Conservation (phyloP, 108 stramenopile species). For the Nitzschia putrida region DNA sequence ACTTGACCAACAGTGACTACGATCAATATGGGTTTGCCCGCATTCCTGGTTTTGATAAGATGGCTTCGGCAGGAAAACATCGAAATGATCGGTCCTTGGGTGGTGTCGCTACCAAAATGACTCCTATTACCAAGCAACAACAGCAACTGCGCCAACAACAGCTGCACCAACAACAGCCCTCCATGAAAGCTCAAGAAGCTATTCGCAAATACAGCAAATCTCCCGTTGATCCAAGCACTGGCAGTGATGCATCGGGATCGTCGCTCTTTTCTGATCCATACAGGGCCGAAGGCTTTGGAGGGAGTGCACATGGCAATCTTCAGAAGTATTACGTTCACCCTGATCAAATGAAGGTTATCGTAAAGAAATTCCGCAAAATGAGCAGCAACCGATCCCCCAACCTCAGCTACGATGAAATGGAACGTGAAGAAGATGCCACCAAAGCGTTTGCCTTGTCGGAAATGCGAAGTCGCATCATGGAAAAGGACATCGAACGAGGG, state of each 20-base stretch:
- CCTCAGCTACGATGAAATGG: conserved; percentile 47
- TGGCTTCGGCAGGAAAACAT: conserved; percentile 38
- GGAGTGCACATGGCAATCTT: conserved; percentile 37
- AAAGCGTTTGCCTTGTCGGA: conserved; percentile 85
- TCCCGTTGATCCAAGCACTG: background rate
- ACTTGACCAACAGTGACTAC: conserved; percentile 48
- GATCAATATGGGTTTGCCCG: conserved; percentile 53
- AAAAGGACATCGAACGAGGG: conserved; percentile 86
- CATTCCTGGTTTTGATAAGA: conserved; percentile 44
- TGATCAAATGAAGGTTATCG: conserved; percentile 58
- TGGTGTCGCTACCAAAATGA: background rate
- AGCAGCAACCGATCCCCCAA: conserved; percentile 49
- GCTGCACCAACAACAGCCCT: background rate
- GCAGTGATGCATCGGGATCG: conserved; percentile 21
- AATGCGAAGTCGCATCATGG: conserved; percentile 90
- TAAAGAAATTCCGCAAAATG: conserved; percentile 72
- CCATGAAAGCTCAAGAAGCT: conserved; percentile 3
- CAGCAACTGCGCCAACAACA: background rate
- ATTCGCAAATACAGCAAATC: background rate
- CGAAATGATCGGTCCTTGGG: conserved; percentile 18
- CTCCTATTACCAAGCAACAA: conserved; percentile 1
- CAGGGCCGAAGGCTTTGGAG: conserved; percentile 10
- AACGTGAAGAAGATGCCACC: conserved; percentile 70
- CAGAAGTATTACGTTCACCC: conserved; percentile 63
- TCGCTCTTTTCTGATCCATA: conserved; percentile 28